Conservation (phyloP, 2,329 filamentous ascomycete species). For the Fusarium lateritium region DNA sequence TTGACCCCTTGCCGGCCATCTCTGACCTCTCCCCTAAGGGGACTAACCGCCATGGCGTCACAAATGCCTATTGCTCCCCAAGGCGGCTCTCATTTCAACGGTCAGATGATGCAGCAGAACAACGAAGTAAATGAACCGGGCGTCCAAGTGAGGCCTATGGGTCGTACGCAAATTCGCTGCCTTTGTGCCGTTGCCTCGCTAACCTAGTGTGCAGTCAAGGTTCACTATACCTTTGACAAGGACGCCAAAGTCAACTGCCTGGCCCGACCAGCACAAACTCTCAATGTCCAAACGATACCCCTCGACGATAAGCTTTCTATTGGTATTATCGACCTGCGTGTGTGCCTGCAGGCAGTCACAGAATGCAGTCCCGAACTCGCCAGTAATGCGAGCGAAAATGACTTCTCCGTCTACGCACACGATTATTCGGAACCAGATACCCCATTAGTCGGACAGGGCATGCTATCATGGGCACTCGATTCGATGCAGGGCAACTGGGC, state of each 20-base stretch:
- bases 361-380: conserved; percentile 86
- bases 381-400: conserved; percentile 79
- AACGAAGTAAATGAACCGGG: conserved; percentile 61
- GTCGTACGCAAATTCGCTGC: conserved; percentile 66
- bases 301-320: conserved; percentile 86
- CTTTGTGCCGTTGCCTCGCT: conserved; percentile 30
- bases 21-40: conserved; percentile 45
- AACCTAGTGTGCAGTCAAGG: conserved; percentile 78
- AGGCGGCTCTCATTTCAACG: conserved; percentile 53
- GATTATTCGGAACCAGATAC: conserved; percentile 97
- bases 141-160: conserved; percentile 74
- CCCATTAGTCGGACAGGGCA: conserved; percentile 93
- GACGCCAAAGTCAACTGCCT: conserved; percentile 91
- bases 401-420: conserved; percentile 97
- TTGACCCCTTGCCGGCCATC: conserved; percentile 24
- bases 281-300: conserved; percentile 84
- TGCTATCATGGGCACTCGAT: conserved; percentile 87
- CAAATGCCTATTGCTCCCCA: conserved; percentile 54
- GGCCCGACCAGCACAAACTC: conserved; percentile 83
- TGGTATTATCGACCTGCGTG: conserved; percentile 88
- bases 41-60: conserved; percentile 57
- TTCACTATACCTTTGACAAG: conserved; percentile 95
- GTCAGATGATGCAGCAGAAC: conserved; percentile 50
- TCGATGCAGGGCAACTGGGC: conserved; percentile 55
- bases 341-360: conserved; percentile 86